Conservation (phyloP, 768 basidiomycete species). For the Tricholoma flavovirens region DNA sequence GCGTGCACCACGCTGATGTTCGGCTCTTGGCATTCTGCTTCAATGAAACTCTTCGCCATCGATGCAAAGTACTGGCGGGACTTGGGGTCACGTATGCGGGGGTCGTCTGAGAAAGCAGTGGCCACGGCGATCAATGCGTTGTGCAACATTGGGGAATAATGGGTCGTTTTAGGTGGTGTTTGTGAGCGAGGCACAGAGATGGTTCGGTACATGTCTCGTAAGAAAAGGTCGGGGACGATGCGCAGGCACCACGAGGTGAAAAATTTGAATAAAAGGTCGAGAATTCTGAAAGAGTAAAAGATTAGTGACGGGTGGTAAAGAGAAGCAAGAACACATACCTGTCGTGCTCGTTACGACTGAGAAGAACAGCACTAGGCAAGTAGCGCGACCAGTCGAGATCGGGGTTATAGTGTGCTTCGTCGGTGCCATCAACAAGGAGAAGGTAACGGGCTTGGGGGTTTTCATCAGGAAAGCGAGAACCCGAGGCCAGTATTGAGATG, state of each 20-base stretch:
- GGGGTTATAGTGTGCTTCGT: slow-evolving; percentile 35
- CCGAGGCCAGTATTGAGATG: slow-evolving; percentile 11
- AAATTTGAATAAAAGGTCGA: slow-evolving; percentile 44
- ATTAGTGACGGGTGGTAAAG: not conserved
- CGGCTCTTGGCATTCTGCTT: slow-evolving; percentile 40
- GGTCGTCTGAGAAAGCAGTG: slow-evolving; percentile 39
- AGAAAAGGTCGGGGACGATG: slow-evolving; percentile 42
- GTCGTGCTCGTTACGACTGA: slow-evolving; percentile 41
- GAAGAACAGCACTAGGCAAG: slow-evolving; percentile 35
- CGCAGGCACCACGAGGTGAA: slow-evolving; percentile 45
- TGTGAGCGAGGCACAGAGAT: slow-evolving; percentile 32
- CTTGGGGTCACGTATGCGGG: slow-evolving; percentile 35
- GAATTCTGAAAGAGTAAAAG: slow-evolving; percentile 23
- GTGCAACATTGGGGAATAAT: slow-evolving; percentile 72
- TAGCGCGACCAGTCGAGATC: slow-evolving; percentile 47
- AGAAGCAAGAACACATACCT: slow-evolving; percentile 18
- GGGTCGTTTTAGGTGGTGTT: slow-evolving; percentile 38
- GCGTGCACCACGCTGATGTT: slow-evolving; percentile 41
- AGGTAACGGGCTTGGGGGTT: slow-evolving; percentile 35
- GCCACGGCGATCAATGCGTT: slow-evolving; percentile 52
- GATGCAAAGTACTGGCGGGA: slow-evolving; percentile 36
- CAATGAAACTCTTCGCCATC: slow-evolving; percentile 40
- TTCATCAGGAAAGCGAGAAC: slow-evolving; percentile 33
- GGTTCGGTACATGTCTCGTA: slow-evolving; percentile 42
- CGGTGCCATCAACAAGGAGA: slow-evolving; percentile 35